Evolutionary conservation across 2,329 filamentous ascomycete genomes (phyloP).

Genomic region (Diaporthe citri): DNA sequence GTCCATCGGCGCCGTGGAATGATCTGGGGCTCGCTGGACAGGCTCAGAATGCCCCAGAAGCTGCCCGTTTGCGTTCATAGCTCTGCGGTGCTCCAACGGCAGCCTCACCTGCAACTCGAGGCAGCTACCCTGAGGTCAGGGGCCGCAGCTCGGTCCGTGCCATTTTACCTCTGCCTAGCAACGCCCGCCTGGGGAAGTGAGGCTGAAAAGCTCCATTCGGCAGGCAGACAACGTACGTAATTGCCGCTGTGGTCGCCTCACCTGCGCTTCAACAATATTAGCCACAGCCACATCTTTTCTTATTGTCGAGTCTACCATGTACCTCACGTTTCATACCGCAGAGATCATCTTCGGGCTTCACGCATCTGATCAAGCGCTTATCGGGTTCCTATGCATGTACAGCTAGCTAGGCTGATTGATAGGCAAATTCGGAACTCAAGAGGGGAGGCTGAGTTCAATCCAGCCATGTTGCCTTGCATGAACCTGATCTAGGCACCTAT

Average conservation of each 20-base stretch:
- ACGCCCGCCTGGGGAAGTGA: slow-evolving; percentile 21
- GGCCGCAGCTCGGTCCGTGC: slow-evolving; percentile 28
- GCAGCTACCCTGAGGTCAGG: slow-evolving; percentile 18
- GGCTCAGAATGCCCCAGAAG: slow-evolving; percentile 28
- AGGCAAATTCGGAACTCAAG: background rate
- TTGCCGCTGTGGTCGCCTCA: background rate
- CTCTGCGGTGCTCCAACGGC: background rate
- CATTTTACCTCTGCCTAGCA: slow-evolving; percentile 25
- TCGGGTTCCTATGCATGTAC: background rate
- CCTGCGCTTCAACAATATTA: background rate
- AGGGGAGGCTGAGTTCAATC: background rate
- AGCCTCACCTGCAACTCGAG: slow-evolving; percentile 23
- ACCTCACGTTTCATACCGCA: background rate
- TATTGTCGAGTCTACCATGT: too few relatives aligned
- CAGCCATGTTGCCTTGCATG: background rate
- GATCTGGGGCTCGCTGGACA: background rate
- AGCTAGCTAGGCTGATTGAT: background rate
- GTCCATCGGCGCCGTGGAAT: background rate
- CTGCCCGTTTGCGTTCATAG: slow-evolving; percentile 23
- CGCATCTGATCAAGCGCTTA: background rate
- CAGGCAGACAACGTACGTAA: background rate
- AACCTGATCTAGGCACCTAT: background rate
- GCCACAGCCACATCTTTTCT: background rate
- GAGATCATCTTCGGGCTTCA: background rate
- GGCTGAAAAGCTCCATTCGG: slow-evolving; percentile 23